Conservation (phyloP, 2,329 filamentous ascomycete genomes). For the Nemania sp. region DNA sequence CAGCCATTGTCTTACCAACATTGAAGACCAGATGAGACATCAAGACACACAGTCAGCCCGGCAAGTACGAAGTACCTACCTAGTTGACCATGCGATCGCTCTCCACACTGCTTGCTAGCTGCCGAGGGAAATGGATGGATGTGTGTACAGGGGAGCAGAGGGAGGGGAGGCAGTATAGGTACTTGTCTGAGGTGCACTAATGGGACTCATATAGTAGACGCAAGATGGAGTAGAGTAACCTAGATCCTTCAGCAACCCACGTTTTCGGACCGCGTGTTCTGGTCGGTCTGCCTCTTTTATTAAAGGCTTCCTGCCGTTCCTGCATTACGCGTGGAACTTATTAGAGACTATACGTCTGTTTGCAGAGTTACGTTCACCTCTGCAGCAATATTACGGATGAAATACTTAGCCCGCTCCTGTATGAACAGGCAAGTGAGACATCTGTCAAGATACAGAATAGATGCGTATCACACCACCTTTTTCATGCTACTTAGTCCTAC, state of each 20-base stretch:
- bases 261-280: constrained; percentile 21
- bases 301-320: constrained; percentile 3
- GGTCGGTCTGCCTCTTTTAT: neutral
- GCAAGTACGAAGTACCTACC: too few species aligned
- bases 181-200: neutral
- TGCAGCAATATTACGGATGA: constrained; percentile 6
- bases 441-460: too few species aligned
- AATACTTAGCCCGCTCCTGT: neutral
- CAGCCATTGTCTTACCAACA: neutral
- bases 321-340: constrained; percentile 18
- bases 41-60: neutral
- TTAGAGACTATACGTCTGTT: neutral
- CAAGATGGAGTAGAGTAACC: constrained; percentile 1
- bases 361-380: constrained; percentile 5
- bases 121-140: too few species aligned
- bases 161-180: neutral
- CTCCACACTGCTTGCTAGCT: too few species aligned
- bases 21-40: constrained; percentile 13
- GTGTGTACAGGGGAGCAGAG: too few species aligned
- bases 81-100: too few species aligned
- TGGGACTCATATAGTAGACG: too few species aligned
- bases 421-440: neutral
- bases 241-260: constrained; percentile 11
- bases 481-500: too few species aligned
- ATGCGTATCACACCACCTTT: too few species aligned